Evolutionary conservation across 805 yeast species (phyloP), one percentile per base, ranked within the genome.

Genomic region (Myxozyma neotropica): DNA sequence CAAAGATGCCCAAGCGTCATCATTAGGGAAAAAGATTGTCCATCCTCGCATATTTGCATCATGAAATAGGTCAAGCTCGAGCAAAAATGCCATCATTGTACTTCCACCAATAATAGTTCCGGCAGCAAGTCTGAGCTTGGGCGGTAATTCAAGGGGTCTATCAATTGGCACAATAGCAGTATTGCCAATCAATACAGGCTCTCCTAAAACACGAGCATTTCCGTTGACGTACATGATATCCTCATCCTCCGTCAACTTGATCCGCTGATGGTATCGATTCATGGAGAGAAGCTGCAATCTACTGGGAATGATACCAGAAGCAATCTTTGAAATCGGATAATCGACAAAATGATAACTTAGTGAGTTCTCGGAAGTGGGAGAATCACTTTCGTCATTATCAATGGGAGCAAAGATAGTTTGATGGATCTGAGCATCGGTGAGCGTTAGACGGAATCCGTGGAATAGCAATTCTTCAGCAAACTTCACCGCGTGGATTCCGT

Each of bases 391-490:
- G 21, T 17, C 42, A 19, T 26, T 38, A 31, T 61, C 63, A 12
- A 58, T 55, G 10, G 63, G 61, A 4, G 59, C 66, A 39, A 62
- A 62, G 10, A 62, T 59, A 7, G 66, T 62, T 33, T 62, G 66
- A 38, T 23, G 38, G 17, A 42, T n/a, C 13, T 26, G 24, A 13
- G 50, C 39, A 36, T 55, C 55, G 29, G 52, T 55, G n/a, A 62
- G 21, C 6, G 52, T 29, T 4, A 23, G 24, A 5, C 42, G 56
- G 24, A 39, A 55, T 17, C 39, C 38, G 46, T 60, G 65, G 39
- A 62, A 62, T 2, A 51, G 17, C 31, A 62, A 44, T 54, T 58
- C 66, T 13, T 54, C 54, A 2, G 57, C 61, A 35, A 62, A 62
- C 17, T 44, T 26, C 10, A 43, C 36, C 4, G 66, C 61, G 17